phyloP scores from a whole-genome alignment of 2,329 filamentous ascomycete species.

The Botrytis squamosa region DNA sequence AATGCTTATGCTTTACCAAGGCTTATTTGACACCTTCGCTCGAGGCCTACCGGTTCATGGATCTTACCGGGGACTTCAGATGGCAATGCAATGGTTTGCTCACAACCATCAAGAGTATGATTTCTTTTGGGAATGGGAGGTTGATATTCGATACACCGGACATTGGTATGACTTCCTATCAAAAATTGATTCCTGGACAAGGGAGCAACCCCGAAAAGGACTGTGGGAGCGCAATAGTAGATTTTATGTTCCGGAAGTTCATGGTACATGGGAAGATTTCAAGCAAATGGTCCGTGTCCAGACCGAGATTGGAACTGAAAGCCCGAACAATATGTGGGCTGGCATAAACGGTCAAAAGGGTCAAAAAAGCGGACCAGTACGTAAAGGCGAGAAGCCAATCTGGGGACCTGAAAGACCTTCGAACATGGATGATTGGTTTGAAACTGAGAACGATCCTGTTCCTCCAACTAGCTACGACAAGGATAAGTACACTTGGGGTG shows the following conservation, averaged over 20 bases:
- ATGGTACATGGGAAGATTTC: conserved; percentile 79
- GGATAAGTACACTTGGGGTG: conserved; percentile 82
- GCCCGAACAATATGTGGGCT: conserved; percentile 66
- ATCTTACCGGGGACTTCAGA: conserved; percentile 87
- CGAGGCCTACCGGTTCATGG: conserved; percentile 78
- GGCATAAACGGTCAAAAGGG: conserved; percentile 43
- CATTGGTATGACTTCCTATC: conserved; percentile 78
- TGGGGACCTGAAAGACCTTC: conserved; percentile 80
- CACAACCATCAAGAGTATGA: conserved; percentile 86
- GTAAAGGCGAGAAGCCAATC: conserved; percentile 60
- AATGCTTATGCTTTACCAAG: conserved; percentile 88
- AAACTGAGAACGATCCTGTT: conserved; percentile 67
- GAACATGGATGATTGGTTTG: conserved; percentile 68
- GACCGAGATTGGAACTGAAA: conserved; percentile 66
- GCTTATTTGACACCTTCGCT: conserved; percentile 73
- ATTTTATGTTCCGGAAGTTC: conserved; percentile 74
- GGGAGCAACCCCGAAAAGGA: conserved; percentile 71
- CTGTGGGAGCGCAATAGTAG: conserved; percentile 78
- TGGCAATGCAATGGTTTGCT: conserved; percentile 94
- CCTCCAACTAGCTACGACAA: conserved; percentile 73
- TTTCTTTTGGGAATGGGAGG: conserved; percentile 93
- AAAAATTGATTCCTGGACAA: conserved; percentile 68
- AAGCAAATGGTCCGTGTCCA: conserved; percentile 74
- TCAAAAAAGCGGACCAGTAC: conserved; percentile 30
- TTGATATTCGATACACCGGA: conserved; percentile 87